Base-by-base conservation (phyloP, 2,329 filamentous ascomycete species). In the Didymella exigua region DNA sequence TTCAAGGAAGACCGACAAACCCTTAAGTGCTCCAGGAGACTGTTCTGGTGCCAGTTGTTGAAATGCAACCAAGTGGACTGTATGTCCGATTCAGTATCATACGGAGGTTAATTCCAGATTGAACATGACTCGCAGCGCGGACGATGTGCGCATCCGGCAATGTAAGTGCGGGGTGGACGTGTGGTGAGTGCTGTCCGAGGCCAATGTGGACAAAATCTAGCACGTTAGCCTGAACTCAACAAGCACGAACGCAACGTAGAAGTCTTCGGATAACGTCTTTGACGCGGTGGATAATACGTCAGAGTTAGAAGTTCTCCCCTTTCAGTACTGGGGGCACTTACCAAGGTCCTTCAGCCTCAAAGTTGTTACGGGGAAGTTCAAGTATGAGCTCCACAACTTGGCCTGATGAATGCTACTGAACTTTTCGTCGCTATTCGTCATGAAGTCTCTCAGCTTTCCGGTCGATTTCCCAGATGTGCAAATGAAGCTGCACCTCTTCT, bases 71-170 rank as follows among this genome's bases (percentile, higher is more conserved):
- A 30, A 43, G 19, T 42, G 34, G 34, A 45, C 14, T 14, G 16
- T 43, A 21, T 27, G 19, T 46, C 51, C 38, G 30, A 61, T 45
- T 26, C 30, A 51, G 62, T 46, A 63, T 31, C 41, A 19, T 46
- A 40, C 62, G 61, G 62, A 65, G 62, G 62, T 59, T 30, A 36
- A 44, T 48, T 29, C 47, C 40, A 54, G 14, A 58, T 56, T 19
- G 53, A 49, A 53, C 24, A 18, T 10, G 29, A 31, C 34, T 41
- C 42, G 19, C 43, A 31, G 27, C 38, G 34, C 26, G 49, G 24
- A 30, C 26, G 21, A 44, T 41, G 14, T 38, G 42, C 24, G 14
- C 19, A 33, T 41, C 33, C 33, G 24, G 46, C 26, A 44, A 21
- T 36, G 24, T 10, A 58, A 59, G 29, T 54, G 60, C 60, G 58